phyloP scores from a whole-genome alignment of 352 stramenopile species.

The Phytopythium helicoides region DNA sequence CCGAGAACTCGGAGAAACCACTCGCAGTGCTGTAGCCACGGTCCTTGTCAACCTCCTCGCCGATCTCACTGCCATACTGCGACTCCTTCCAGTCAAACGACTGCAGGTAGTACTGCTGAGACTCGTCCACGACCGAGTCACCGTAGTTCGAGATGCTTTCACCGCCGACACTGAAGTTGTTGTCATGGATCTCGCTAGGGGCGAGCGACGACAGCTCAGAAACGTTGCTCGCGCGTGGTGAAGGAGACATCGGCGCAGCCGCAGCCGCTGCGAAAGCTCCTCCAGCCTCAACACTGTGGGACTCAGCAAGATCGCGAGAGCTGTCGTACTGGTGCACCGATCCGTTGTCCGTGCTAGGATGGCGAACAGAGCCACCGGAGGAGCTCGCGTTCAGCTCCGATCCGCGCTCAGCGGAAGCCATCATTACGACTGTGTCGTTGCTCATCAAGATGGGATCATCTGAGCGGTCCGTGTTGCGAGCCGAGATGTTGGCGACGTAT shows the following conservation, averaged over 20 bases:
- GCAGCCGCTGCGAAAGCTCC: slow-evolving; percentile 9
- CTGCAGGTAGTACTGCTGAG: slow-evolving; percentile 41
- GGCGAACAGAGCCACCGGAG: slow-evolving; percentile 15
- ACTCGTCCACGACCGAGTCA: slow-evolving; percentile 36
- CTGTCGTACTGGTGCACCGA: slow-evolving; percentile 23
- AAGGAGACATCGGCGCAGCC: background rate
- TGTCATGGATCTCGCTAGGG: slow-evolving; percentile 9
- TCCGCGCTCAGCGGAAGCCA: slow-evolving; percentile 33
- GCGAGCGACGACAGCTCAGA: slow-evolving; percentile 47
- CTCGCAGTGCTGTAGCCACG: slow-evolving; percentile 45
- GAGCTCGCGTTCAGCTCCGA: slow-evolving; percentile 40
- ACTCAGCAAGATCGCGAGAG: background rate
- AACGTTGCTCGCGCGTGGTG: slow-evolving; percentile 30
- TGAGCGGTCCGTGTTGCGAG: slow-evolving; percentile 34
- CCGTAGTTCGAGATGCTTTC: slow-evolving; percentile 59
- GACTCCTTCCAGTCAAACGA: slow-evolving; percentile 49
- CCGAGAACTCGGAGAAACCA: slow-evolving; percentile 26
- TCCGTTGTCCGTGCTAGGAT: slow-evolving; percentile 18
- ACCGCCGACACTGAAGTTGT: slow-evolving; percentile 8
- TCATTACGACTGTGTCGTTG: slow-evolving; percentile 28
- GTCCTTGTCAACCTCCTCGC: slow-evolving; percentile 32
- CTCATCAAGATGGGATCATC: slow-evolving; percentile 29
- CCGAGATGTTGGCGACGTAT: slow-evolving; percentile 48
- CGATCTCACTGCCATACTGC: slow-evolving; percentile 35
- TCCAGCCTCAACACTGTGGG: slow-evolving; percentile 11